Evolutionary conservation across 2,329 filamentous ascomycete species (phyloP).

Genomic region (Xylariaceae sp.): DNA sequence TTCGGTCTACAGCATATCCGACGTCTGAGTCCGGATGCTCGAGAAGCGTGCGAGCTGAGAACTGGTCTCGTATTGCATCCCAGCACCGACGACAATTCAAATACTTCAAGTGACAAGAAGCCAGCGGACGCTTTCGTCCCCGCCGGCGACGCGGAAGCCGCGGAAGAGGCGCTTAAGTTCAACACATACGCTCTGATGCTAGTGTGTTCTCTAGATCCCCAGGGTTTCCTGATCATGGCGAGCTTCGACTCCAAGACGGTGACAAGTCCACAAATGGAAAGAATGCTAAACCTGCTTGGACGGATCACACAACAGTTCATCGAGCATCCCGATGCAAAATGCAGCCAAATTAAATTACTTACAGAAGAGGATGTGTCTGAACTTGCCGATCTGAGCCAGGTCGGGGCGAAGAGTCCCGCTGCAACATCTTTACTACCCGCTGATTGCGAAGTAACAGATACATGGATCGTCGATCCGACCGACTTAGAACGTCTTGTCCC

Average conservation of each 20-base stretch:
- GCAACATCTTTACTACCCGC: constrained; percentile 22
- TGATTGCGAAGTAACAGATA: constrained; percentile 31
- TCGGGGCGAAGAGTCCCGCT: constrained; percentile 25
- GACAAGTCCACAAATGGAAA: constrained; percentile 52
- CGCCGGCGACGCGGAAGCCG: constrained; percentile 58
- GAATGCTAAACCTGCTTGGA: constrained; percentile 55
- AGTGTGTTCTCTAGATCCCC: constrained; percentile 61
- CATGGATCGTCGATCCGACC: constrained; percentile 46
- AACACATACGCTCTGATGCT: constrained; percentile 66
- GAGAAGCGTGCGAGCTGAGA: constrained; percentile 58
- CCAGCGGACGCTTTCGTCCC: constrained; percentile 58
- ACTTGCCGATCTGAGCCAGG: constrained; percentile 36
- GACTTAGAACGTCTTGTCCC: constrained; percentile 43
- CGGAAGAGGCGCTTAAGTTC: constrained; percentile 61
- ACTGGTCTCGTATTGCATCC: constrained; percentile 60
- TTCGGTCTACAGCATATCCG: constrained; percentile 64
- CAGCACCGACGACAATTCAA: constrained; percentile 36
- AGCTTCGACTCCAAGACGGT: constrained; percentile 68
- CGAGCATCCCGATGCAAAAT: constrained; percentile 36
- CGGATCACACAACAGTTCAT: constrained; percentile 54
- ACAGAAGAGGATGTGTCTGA: constrained; percentile 39
- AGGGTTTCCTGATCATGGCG: constrained; percentile 61
- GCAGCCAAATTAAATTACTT: constrained; percentile 42
- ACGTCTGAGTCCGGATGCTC: constrained; percentile 55
- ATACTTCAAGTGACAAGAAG: constrained; percentile 34